A percentile compares a stretch with the other conserved stretches of the same genome.
These are phyloP conservation scores for Lentinus brumalis DNA, from an alignment of 768 basidiomycete genomes.

Conservation along the genomic window DNA sequence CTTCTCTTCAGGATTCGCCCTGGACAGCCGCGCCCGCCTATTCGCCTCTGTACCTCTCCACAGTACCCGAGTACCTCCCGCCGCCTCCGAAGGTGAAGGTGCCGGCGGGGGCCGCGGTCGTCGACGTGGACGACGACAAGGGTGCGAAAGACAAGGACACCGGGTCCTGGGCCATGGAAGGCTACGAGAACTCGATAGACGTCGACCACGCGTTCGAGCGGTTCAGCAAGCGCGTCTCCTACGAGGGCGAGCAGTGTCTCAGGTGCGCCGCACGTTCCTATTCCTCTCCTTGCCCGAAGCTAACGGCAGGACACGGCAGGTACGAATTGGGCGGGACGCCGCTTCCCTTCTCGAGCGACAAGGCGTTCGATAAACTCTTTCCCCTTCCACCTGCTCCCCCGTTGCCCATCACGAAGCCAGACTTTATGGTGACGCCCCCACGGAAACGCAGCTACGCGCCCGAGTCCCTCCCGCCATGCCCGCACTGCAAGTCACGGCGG, in stretches of 20 bases:
- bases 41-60: constrained; percentile 72
- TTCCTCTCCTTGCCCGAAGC: not conserved
- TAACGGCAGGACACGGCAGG: constrained; percentile 39
- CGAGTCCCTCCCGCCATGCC: constrained; percentile 57
- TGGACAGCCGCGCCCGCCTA: constrained; percentile 72
- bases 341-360: constrained; percentile 82
- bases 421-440: constrained; percentile 53
- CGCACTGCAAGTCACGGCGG: constrained; percentile 63
- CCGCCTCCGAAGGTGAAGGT: constrained; percentile 52
- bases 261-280: constrained; percentile 53
- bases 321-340: constrained; percentile 89
- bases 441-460: constrained; percentile 57
- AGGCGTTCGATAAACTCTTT: constrained; percentile 74
- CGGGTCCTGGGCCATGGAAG: constrained; percentile 64
- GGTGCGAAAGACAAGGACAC: constrained; percentile 46
- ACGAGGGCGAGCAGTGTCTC: constrained; percentile 82
- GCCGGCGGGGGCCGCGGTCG: constrained; percentile 37
- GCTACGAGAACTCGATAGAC: constrained; percentile 78
- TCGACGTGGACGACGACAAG: constrained; percentile 43
- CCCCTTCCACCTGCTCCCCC: constrained; percentile 48
- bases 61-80: constrained; percentile 70
- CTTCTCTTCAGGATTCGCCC: constrained; percentile 57
- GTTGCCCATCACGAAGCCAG: constrained; percentile 58
- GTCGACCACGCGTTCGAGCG: constrained; percentile 86
- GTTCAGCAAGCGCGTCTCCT: constrained; percentile 71